These are phyloP conservation scores for Pholiota microspora DNA, from an alignment of 768 basidiomycete species.

Conservation along the genomic window DNA sequence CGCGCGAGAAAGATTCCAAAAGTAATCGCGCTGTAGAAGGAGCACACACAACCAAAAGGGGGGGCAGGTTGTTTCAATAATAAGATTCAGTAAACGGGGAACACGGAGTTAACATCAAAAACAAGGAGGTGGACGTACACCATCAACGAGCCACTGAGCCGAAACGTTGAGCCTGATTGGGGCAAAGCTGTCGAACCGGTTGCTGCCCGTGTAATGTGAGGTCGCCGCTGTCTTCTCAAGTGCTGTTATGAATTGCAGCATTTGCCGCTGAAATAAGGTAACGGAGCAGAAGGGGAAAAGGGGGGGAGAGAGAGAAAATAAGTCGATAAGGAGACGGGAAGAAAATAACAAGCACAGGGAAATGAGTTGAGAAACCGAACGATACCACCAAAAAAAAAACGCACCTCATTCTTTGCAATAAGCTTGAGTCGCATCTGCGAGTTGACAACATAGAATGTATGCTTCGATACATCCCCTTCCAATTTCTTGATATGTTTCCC, in stretches of 20 bases:
- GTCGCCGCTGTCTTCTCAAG: constrained; percentile 76
- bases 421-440: constrained; percentile 88
- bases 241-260: constrained; percentile 95
- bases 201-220: constrained; percentile 75
- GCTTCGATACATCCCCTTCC: constrained; percentile 75
- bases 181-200: constrained; percentile 93
- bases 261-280: constrained; percentile 64
- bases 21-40: constrained; percentile 82
- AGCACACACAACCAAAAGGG: background rate
- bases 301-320: background rate
- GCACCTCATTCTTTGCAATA: constrained; percentile 82
- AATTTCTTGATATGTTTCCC: constrained; percentile 15
- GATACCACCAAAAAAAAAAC: background rate
- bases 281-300: background rate
- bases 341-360: no score
- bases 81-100: background rate
- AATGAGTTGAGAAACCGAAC: background rate
- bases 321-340: no score
- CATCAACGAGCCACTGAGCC: constrained; percentile 98
- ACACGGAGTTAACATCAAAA: background rate
- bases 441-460: constrained; percentile 93
- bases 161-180: constrained; percentile 91
- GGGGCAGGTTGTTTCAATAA: background rate
- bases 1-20: constrained; percentile 94
- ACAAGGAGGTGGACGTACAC: constrained; percentile 50